Base-by-base conservation (phyloP, 176 grass and related monocot species). In the Canna indica region DNA sequence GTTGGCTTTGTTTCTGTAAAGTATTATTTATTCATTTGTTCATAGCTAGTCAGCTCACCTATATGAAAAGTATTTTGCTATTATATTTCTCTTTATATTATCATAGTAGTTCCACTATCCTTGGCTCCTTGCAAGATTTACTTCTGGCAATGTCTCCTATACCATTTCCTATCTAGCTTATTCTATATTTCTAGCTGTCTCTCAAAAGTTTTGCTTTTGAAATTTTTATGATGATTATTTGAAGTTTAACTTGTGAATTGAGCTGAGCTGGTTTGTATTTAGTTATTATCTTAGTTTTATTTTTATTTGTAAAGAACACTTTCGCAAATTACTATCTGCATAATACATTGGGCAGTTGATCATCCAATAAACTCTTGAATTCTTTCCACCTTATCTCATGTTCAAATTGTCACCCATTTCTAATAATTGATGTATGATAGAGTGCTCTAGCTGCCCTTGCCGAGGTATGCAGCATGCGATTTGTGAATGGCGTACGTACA, bases 391-490 rank as follows among this genome's bases (percentile, higher is more conserved):
- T 54, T 18, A 53, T 17, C 20, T 54, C 18, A 7, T 17, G n/a
- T 70, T 70, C 26, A 70, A 33, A 32, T 65, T 73, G 25, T 36
- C 62, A 52, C 20, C 31, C 78, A 57, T 44, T 74, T 83, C 48
- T 73, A 61, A 72, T 81, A 72, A 44, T 68, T 22, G 26, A 47
- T 64, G 67, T 74, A 68, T 84, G 36, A 72, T 69, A 97, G 86
- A 74, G 73, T 79, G 81, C 81, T 79, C 59, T 97, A 73, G 88
- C 88, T 65, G 81, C 88, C 52, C 88, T 97, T 69, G 88, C 86
- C 67, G 93, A 92, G 64, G 72, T 97, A 64, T 87, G 79, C 72
- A 90, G 93, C 83, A 90, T 97, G 93, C 83, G 88, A 22, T 97
- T 92, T 85, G 86, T 97, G 25, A 90, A 97, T 70, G 93, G 93